Base-by-base conservation (phyloP, 495 filamentous ascomycete genomes). In the Tuber borchii region DNA sequence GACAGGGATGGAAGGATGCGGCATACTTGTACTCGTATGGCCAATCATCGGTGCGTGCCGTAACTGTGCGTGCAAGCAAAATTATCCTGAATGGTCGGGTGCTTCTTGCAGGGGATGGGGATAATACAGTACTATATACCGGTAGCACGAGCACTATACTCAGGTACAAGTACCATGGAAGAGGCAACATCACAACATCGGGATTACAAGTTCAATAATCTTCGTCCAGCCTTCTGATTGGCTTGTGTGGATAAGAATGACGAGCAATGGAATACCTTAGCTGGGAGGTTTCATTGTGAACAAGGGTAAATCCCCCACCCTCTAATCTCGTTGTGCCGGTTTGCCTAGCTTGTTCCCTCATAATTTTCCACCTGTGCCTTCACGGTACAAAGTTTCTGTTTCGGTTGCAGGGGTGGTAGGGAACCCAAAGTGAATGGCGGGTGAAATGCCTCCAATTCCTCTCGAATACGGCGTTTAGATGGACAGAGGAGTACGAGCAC, bases 301-400 rank as follows among this genome's bases (percentile, higher is more conserved):
- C 56, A 65, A 31, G 56, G 56, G 56, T 31, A 65, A 65, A 65
- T 65, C 56, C 56, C 56, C 56, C 12, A 65, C 26, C 56, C 56
- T 65, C 56, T 65, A 65, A 65, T 65, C 56, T 65, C 56, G 10
- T 31, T 65, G n/a, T 12, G n/a, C 56, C n/a, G 12, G n/a, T 16
- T 65, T 65, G 56, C n/a, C n/a, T n/a, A 65, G 56, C n/a, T 65
- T 26, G n/a, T 56, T 17, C 48, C 12, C 48, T 56, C 51, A 56
- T 26, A 3, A 12, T 4, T n/a, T 26, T 65, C n/a, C 9, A n/a
- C 31, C 56, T 7, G 31, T 31, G 31, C 51, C 51, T 14, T 65
- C 26, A 12, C 26, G 51, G 51, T 61, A 61, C 22, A 14, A 61
- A 61, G 2, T 26, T 14, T 61, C 56, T 31, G n/a, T 65, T 65